Conservation (phyloP, 352 stramenopile species). For the Globisporangium viniferum region DNA sequence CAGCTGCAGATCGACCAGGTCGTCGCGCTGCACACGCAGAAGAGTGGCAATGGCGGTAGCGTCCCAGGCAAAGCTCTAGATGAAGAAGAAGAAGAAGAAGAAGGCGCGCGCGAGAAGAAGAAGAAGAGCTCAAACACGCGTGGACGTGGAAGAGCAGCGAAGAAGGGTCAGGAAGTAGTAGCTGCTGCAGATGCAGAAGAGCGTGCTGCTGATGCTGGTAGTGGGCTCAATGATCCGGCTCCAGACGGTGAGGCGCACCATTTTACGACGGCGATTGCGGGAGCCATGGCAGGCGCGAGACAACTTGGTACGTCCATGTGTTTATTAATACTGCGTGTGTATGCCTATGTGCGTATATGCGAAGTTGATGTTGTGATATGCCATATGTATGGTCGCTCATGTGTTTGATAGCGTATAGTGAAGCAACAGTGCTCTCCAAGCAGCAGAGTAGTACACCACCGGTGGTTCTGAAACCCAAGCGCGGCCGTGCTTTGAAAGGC, state of each 20-base stretch:
- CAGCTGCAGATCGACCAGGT: constrained; percentile 41
- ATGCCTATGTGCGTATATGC: not conserved
- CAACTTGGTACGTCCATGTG: constrained; percentile 25
- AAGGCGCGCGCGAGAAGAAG: not conserved
- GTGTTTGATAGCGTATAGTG: constrained; percentile 34
- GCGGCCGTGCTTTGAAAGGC: not conserved
- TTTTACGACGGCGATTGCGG: constrained; percentile 38
- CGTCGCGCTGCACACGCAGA: constrained; percentile 38
- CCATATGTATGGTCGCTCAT: not conserved
- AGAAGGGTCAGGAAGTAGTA: not conserved
- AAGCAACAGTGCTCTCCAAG: constrained; percentile 28
- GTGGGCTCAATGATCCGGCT: not conserved
- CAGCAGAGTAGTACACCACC: not conserved
- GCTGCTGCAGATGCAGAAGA: not conserved
- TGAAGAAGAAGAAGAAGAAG: not conserved
- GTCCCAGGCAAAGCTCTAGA: not conserved
- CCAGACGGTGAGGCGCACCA: constrained; percentile 12
- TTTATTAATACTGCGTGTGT: not conserved
- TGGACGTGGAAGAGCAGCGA: not conserved
- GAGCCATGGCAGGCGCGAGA: constrained; percentile 43
- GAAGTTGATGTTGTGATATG: not conserved
- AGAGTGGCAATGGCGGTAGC: not conserved
- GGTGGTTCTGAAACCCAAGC: not conserved
- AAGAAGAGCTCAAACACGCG: not conserved
- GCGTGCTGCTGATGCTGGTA: not conserved